phyloP scores from a whole-genome alignment of 1,284 basidiomycete species.

The Uromyces viciae-fabae region DNA sequence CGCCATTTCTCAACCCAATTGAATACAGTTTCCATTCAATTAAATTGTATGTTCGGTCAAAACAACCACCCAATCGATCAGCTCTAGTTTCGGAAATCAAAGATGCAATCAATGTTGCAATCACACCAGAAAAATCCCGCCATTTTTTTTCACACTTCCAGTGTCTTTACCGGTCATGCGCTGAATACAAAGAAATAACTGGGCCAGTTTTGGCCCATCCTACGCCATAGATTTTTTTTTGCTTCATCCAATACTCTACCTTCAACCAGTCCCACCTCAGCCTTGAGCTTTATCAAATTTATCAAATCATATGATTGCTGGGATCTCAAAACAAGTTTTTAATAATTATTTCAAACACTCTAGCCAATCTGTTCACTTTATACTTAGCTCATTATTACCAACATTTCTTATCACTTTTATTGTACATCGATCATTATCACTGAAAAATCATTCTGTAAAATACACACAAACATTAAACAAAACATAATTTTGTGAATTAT shows the following conservation, averaged over 20 bases:
- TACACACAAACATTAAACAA: background rate
- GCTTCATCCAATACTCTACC: no score
- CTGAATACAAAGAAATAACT: background rate
- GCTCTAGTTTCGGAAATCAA: background rate
- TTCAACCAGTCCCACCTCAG: no score
- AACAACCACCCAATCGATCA: background rate
- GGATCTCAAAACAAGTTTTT: no score
- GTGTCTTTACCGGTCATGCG: background rate
- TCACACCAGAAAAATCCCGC: conserved; percentile 17
- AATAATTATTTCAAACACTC: no score
- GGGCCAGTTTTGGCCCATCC: background rate
- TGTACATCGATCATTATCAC: no score
- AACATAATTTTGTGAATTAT: background rate
- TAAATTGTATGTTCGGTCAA: background rate
- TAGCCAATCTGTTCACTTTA: no score
- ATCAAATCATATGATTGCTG: no score
- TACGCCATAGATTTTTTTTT: no score
- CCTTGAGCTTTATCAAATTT: no score
- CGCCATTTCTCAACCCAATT: conserved; percentile 19
- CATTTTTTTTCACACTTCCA: background rate
- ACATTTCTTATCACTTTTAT: background rate
- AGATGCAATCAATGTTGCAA: background rate
- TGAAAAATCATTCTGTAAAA: no score
- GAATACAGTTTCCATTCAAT: conserved; percentile 15
- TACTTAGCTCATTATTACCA: background rate